Evolutionary conservation across 2,329 filamentous ascomycete species (phyloP).

Genomic region (Bisporella sp.): DNA sequence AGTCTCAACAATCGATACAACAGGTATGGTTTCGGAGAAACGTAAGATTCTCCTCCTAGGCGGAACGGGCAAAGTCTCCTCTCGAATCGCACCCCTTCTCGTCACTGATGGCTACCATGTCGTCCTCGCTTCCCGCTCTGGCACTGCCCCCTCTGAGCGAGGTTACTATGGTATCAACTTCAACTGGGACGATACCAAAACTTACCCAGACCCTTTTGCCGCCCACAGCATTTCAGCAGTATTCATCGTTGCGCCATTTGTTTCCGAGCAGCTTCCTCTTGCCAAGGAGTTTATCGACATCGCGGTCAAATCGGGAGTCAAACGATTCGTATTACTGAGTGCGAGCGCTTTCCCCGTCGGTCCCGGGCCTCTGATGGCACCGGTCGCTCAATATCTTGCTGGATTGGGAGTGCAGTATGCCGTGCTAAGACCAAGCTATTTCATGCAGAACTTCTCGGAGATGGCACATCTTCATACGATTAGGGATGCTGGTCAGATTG

Average conservation of each 20-base stretch:
- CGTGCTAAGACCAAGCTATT: constrained; percentile 41
- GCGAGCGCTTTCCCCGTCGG: constrained; percentile 31
- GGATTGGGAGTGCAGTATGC: constrained; percentile 35
- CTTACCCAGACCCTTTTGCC: constrained; percentile 31
- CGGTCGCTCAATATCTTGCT: constrained; percentile 32
- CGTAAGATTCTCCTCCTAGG: constrained; percentile 35
- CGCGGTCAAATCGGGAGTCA: constrained; percentile 29
- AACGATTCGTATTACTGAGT: constrained; percentile 39
- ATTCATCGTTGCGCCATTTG: constrained; percentile 34
- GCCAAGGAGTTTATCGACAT: constrained; percentile 37
- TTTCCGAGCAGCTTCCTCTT: constrained; percentile 25
- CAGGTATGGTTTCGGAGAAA: neutral
- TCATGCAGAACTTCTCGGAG: constrained; percentile 40
- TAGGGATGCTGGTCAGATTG: constrained; percentile 31
- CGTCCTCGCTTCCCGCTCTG: constrained; percentile 34
- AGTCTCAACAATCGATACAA: neutral
- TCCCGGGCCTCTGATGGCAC: constrained; percentile 27
- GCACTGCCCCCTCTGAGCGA: constrained; percentile 15
- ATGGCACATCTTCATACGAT: constrained; percentile 17
- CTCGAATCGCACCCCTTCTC: constrained; percentile 32
- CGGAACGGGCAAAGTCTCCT: constrained; percentile 38
- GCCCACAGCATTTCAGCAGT: constrained; percentile 28
- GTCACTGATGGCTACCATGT: constrained; percentile 22
- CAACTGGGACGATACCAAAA: constrained; percentile 37
- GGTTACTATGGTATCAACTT: constrained; percentile 29